These are phyloP conservation scores for Blastobotrys petasosporus DNA, from an alignment of 1,139 yeast genomes.

Conservation along the genomic window DNA sequence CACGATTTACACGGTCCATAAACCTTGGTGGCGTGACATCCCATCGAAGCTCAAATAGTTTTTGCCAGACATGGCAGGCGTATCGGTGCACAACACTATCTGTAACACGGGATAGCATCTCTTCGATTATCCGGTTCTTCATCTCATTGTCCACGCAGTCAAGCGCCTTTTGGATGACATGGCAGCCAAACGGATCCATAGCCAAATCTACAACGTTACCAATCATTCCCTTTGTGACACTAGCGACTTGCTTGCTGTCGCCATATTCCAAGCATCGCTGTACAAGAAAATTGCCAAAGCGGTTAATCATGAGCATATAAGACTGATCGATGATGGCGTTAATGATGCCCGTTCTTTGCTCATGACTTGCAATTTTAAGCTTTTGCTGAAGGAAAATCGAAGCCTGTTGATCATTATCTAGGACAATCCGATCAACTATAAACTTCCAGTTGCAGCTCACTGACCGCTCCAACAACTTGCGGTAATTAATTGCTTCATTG, in stretches of 20 bases:
- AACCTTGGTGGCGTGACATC: constrained; percentile 30
- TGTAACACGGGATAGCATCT: constrained; percentile 31
- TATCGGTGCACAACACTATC: constrained; percentile 37
- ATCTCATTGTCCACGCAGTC: constrained; percentile 33
- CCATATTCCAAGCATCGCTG: constrained; percentile 40
- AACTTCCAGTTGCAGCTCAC: constrained; percentile 30
- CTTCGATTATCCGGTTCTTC: constrained; percentile 33
- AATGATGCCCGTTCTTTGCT: constrained; percentile 33
- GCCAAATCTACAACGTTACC: constrained; percentile 34
- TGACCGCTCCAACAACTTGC: constrained; percentile 27
- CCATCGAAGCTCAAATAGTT: constrained; percentile 39
- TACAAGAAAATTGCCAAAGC: constrained; percentile 40
- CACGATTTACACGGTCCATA: constrained; percentile 33
- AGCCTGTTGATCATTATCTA: constrained; percentile 39
- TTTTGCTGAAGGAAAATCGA: constrained; percentile 40
- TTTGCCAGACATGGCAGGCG: constrained; percentile 44
- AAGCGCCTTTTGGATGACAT: constrained; percentile 40
- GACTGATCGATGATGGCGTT: constrained; percentile 32
- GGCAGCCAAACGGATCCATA: constrained; percentile 40
- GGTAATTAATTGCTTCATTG: constrained; percentile 28
- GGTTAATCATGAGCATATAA: constrained; percentile 35
- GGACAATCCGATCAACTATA: constrained; percentile 35
- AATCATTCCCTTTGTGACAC: constrained; percentile 29
- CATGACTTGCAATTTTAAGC: constrained; percentile 32
- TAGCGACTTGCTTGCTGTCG: constrained; percentile 29